Percentiles rank a stretch among this genome's conserved stretches.
These are phyloP conservation scores for Penicillium paxilli DNA, from an alignment of 495 filamentous ascomycete genomes.

Conservation along the genomic window DNA sequence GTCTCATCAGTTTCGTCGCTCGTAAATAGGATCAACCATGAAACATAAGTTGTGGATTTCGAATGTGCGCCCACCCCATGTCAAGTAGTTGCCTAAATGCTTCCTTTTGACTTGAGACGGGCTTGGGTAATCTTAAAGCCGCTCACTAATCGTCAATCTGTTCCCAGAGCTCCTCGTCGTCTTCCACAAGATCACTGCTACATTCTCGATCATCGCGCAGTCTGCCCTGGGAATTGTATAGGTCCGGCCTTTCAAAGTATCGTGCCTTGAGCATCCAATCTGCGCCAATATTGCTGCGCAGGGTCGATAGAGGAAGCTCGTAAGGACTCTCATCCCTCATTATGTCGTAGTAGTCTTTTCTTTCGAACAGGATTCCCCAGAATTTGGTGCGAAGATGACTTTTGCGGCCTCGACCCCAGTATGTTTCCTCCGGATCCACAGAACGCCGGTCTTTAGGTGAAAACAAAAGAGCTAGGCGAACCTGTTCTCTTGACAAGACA, in stretches of 20 bases:
- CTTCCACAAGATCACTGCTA: no score
- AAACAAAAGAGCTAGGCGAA: not conserved
- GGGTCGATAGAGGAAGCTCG: not conserved
- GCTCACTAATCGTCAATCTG: no score
- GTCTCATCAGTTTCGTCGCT: no score
- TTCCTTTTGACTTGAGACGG: no score
- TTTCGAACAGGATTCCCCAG: not conserved
- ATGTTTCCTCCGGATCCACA: not conserved
- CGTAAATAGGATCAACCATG: no score
- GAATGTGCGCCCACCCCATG: no score
- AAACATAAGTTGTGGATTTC: no score
- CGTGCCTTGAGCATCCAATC: not conserved
- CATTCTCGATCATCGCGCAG: not conserved
- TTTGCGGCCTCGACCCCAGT: not conserved
- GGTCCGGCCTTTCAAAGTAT: not conserved
- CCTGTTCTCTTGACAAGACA: not conserved
- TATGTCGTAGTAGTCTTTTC: not conserved
- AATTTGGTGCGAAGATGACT: not conserved
- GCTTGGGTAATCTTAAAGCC: no score
- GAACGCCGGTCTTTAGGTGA: not conserved
- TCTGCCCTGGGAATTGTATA: not conserved
- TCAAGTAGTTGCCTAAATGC: no score
- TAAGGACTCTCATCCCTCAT: not conserved
- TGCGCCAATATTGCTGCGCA: not conserved
- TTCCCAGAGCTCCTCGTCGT: no score